Evolutionary conservation across 1,284 basidiomycete species (phyloP), one percentile per base, ranked within the genome.

Genomic region (Apiotrichum brassicae): DNA sequence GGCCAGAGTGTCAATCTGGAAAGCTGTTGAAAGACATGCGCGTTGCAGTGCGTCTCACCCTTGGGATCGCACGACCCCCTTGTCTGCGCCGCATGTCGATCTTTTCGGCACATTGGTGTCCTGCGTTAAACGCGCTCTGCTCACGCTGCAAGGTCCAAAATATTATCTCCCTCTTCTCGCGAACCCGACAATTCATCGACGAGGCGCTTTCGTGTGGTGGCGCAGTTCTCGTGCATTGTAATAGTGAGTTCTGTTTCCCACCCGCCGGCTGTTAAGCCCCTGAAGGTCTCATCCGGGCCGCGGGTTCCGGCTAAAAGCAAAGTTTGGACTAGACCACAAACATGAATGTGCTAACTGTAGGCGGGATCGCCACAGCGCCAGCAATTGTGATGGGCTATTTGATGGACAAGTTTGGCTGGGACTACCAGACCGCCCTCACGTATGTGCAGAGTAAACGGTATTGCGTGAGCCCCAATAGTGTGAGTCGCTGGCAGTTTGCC

Each of bases 371-470:
- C 46, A 77, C 90, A 12, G 87, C 87, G 0, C 88, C 89, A 0
- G 81, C 88, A 0, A 89, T 93, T 49, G 87, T 91, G 26, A 85
- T 92, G 48, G 91, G 91, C 81, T 93, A 88, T 64, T 84, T 89
- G 25, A 93, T 92, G 89, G 83, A 86, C 59, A 80, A 85, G 60
- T 83, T 82, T 68, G 79, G 82, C 30, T 76, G 90, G 48, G 81
- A 81, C 26, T 90, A 60, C 35, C 86, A 91, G 68, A 82, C 88
- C 43, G 87, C 89, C 0, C 75, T 92, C 43, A 82, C 86, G 54
- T 77, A 85, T 63, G 88, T 93, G 7, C 89, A 93, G 73, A 89
- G 89, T 60, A 81, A 87, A 56, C 80, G 90, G 39, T 93, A 92
- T 63, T 92, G 89, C 69, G 90, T 92, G 59, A 86, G 85, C 6